Percentiles rank a stretch among this genome's conserved stretches.
phyloP scores from a whole-genome alignment of 2,329 filamentous ascomycete genomes.

The Alternaria longipes region DNA sequence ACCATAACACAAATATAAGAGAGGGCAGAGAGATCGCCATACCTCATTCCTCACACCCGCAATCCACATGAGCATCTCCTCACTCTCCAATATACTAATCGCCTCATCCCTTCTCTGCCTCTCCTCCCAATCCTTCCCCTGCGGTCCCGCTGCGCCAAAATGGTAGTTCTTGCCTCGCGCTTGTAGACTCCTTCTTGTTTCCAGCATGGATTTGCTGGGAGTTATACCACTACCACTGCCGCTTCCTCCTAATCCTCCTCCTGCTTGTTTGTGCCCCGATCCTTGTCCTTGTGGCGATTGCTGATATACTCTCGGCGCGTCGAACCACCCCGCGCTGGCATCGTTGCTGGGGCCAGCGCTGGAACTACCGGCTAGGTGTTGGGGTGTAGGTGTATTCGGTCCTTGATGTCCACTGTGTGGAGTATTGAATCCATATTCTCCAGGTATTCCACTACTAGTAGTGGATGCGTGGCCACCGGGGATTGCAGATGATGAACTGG shows the following conservation, averaged over 20 bases:
- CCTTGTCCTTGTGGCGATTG: not conserved
- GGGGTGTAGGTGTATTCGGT: too few species aligned
- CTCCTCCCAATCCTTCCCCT: conserved; percentile 17
- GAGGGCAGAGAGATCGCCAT: conserved; percentile 1
- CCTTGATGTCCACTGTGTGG: too few species aligned
- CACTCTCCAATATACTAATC: conserved; percentile 43
- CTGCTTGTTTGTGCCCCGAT: not conserved
- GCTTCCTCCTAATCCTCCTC: not conserved
- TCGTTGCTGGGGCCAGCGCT: not conserved
- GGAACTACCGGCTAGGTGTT: too few species aligned
- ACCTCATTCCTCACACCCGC: conserved; percentile 47
- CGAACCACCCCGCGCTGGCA: not conserved
- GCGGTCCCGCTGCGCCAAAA: not conserved
- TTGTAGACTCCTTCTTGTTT: conserved; percentile 40
- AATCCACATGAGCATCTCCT: conserved; percentile 51
- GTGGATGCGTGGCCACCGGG: not conserved
- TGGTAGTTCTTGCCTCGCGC: conserved; percentile 28
- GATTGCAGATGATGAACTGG: too few species aligned
- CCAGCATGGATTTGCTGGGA: conserved; percentile 19
- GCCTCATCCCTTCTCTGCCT: conserved; percentile 43
- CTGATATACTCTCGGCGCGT: not conserved
- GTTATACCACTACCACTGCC: not conserved
- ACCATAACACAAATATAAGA: not conserved
- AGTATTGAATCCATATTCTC: too few species aligned
- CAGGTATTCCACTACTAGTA: not conserved